Conservation (phyloP, 2,329 filamentous ascomycete species). For the Trichophyton rubrum region DNA sequence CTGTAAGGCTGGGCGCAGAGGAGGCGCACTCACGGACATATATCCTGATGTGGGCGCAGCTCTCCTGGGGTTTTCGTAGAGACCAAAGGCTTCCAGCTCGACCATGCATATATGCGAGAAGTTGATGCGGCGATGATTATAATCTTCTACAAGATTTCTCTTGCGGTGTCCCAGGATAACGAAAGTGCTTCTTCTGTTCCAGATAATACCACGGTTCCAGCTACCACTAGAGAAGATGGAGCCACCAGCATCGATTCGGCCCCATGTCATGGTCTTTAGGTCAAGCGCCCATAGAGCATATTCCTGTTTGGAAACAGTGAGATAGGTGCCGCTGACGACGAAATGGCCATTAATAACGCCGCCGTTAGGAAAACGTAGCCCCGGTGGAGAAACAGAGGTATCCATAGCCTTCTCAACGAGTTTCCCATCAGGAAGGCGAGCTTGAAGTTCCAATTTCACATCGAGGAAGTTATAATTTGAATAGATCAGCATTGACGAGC, state of each 20-base stretch:
- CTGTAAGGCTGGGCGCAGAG: slow-evolving; percentile 46
- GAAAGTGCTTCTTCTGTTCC: slow-evolving; percentile 88
- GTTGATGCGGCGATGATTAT: slow-evolving; percentile 95
- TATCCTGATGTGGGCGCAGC: slow-evolving; percentile 68
- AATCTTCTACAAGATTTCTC: slow-evolving; percentile 87
- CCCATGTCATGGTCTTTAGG: slow-evolving; percentile 78
- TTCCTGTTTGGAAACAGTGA: slow-evolving; percentile 95
- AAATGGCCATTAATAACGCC: slow-evolving; percentile 93
- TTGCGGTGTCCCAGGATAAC: slow-evolving; percentile 91
- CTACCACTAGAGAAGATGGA: slow-evolving; percentile 93
- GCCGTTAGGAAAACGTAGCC: slow-evolving; percentile 87
- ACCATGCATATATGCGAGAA: slow-evolving; percentile 96
- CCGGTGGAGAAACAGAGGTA: slow-evolving; percentile 72
- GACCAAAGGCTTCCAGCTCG: slow-evolving; percentile 88
- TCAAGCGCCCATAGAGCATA: slow-evolving; percentile 96
- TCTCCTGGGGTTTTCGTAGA: slow-evolving; percentile 89
- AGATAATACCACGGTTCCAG: slow-evolving; percentile 91
- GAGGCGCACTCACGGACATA: slow-evolving; percentile 64
- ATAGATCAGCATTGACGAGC: slow-evolving; percentile 78
- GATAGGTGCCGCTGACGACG: slow-evolving; percentile 90
- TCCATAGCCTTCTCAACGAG: slow-evolving; percentile 77
- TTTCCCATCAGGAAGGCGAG: slow-evolving; percentile 70
- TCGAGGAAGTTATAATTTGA: slow-evolving; percentile 99
- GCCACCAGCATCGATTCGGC: slow-evolving; percentile 85
- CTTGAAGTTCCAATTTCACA: slow-evolving; percentile 87